These are phyloP conservation scores for Blastomyces percursus DNA, from an alignment of 2,329 filamentous ascomycete species.

Conservation along the genomic window DNA sequence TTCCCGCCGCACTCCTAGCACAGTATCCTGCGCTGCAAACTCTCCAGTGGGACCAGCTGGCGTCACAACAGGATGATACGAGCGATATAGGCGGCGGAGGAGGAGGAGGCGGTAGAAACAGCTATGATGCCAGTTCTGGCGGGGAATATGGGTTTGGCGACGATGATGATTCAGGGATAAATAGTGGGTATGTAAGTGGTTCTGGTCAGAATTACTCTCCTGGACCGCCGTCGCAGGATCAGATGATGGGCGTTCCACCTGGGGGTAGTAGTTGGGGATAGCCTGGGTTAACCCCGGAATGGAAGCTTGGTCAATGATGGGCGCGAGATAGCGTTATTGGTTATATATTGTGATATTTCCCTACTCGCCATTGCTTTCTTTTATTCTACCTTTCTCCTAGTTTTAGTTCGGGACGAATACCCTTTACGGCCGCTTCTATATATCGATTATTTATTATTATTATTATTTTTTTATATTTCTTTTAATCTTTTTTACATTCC, in stretches of 20 bases:
- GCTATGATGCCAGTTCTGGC: constrained; percentile 35
- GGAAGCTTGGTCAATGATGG: constrained; percentile 3
- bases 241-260: constrained; percentile 22
- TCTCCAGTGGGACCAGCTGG: constrained; percentile 76
- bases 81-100: constrained; percentile 52
- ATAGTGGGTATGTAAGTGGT: constrained; percentile 25
- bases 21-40: constrained; percentile 91
- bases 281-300: not conserved
- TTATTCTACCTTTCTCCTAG: not conserved
- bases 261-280: constrained; percentile 13
- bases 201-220: constrained; percentile 23
- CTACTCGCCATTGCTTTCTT: constrained; percentile 6
- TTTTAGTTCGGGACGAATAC: not conserved
- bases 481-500: not conserved
- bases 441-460: not conserved
- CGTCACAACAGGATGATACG: constrained; percentile 46
- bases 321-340: not conserved
- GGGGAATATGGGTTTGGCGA: constrained; percentile 33
- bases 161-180: constrained; percentile 32
- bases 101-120: constrained; percentile 40
- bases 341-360: not conserved
- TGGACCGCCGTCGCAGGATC: constrained; percentile 12
- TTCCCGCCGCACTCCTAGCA: constrained; percentile 79
- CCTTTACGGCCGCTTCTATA: constrained; percentile 1
- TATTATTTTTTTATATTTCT: not conserved